These are phyloP conservation scores for Panicum miliaceum DNA, from an alignment of 176 grass and related monocot species.

Conservation along the genomic window DNA sequence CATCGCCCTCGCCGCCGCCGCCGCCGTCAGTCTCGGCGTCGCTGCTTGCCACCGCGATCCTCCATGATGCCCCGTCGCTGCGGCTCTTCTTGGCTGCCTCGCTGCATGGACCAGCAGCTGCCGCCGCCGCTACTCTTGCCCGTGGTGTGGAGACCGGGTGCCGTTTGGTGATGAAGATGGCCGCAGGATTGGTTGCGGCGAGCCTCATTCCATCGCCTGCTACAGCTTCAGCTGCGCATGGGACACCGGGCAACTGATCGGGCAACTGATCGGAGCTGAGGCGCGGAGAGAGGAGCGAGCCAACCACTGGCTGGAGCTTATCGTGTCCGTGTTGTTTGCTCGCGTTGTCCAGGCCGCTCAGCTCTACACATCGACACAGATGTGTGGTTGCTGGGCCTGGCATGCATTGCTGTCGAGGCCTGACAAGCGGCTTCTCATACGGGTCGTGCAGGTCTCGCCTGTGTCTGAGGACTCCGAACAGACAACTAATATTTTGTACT, in stretches of 20 bases:
- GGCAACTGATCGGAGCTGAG: background rate
- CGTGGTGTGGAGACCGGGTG: background rate
- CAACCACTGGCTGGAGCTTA: slow-evolving; percentile 45
- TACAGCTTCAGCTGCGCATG: slow-evolving; percentile 26
- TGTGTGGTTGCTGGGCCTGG: slow-evolving; percentile 17
- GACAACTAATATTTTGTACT: background rate
- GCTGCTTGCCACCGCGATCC: slow-evolving; percentile 12
- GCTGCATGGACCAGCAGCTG: slow-evolving; percentile 30
- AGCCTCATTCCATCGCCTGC: slow-evolving; percentile 54
- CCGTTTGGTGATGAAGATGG: slow-evolving; percentile 1
- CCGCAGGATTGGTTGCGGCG: slow-evolving; percentile 16
- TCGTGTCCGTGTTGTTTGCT: slow-evolving; percentile 32
- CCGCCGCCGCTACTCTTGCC: background rate
- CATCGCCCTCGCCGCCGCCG: background rate
- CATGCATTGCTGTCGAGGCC: slow-evolving; percentile 10
- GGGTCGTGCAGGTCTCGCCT: background rate
- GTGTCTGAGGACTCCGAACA: background rate
- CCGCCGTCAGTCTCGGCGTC: background rate
- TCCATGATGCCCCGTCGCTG: slow-evolving; percentile 23
- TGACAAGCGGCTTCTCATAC: background rate
- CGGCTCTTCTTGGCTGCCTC: background rate
- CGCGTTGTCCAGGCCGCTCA: background rate
- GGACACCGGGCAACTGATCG: background rate
- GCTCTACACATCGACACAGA: slow-evolving; percentile 1
- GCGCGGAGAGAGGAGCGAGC: background rate